Evolutionary conservation across 345 rosid genomes (phyloP).

Genomic region (Rhizophora mangle): DNA sequence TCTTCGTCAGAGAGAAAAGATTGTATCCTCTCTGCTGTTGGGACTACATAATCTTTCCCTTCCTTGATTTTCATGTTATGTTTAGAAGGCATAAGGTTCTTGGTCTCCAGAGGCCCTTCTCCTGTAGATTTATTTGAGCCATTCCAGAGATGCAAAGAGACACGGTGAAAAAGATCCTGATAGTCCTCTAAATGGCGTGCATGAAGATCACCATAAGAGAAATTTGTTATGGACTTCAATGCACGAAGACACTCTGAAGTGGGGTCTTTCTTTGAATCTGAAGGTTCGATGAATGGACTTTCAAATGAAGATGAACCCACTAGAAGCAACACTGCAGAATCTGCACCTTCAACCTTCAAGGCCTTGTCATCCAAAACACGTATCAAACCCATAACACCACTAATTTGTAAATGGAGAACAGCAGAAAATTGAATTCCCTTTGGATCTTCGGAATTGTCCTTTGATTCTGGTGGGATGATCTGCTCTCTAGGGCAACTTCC

Average conservation of each 20-base stretch:
- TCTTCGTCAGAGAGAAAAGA: conserved; percentile 75
- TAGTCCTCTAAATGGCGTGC: conserved; percentile 65
- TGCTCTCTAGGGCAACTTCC: conserved; percentile 77
- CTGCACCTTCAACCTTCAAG: conserved; percentile 66
- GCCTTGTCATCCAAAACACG: conserved; percentile 49
- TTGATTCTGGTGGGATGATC: conserved; percentile 48
- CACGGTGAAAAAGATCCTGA: conserved; percentile 71
- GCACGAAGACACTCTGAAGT: conserved; percentile 40
- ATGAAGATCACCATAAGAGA: conserved; percentile 65
- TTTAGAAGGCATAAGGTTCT: conserved; percentile 17
- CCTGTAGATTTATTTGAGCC: conserved; percentile 26
- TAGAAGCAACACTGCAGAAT: conserved; percentile 66
- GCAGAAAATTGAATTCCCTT: conserved; percentile 71
- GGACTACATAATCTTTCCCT: conserved; percentile 22
- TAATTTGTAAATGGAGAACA: conserved; percentile 63
- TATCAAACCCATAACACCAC: conserved; percentile 47
- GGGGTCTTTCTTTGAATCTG: conserved; percentile 67
- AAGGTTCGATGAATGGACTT: conserved; percentile 69
- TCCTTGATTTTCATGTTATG: conserved; percentile 9
- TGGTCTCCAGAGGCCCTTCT: conserved; percentile 7
- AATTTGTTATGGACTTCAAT: conserved; percentile 41
- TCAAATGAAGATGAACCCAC: conserved; percentile 77
- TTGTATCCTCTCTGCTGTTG: conserved; percentile 70
- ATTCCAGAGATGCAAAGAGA: conserved; percentile 56
- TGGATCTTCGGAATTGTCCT: conserved; percentile 31